A percentile compares a stretch with the other conserved stretches of the same genome.
Evolutionary conservation across 2,329 filamentous ascomycete species (phyloP).

Genomic region (Diplodia sapinea): DNA sequence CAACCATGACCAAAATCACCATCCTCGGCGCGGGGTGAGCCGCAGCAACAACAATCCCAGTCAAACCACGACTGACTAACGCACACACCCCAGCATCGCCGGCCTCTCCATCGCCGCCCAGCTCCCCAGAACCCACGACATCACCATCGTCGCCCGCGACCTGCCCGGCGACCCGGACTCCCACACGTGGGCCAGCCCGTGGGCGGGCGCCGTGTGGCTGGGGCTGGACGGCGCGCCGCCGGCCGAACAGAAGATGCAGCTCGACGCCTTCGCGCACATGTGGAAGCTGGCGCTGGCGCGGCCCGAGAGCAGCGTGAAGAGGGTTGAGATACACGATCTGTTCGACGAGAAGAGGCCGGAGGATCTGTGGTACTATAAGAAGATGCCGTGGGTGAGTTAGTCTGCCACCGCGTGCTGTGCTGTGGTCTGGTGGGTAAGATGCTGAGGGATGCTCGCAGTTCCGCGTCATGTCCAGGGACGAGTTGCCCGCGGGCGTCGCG

Average conservation of each 20-base stretch:
- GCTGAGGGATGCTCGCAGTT: conserved; percentile 17
- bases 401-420: no score
- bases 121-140: conserved; percentile 38
- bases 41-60: background rate
- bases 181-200: conserved; percentile 42
- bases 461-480: conserved; percentile 19
- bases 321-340: conserved; percentile 34
- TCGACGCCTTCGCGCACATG: conserved; percentile 33
- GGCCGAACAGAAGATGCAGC: conserved; percentile 41
- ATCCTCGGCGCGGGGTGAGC: conserved; percentile 31
- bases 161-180: conserved; percentile 33
- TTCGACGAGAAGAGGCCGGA: conserved; percentile 31
- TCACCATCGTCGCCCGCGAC: conserved; percentile 44
- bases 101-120: conserved; percentile 41
- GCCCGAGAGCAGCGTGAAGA: conserved; percentile 33
- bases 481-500: conserved; percentile 31
- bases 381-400: conserved; percentile 26
- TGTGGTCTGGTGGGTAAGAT: background rate
- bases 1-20: conserved; percentile 18
- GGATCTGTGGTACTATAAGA: conserved; percentile 28
- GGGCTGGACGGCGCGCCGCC: conserved; percentile 35
- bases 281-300: conserved; percentile 31
- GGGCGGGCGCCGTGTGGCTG: conserved; percentile 43
- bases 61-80: background rate
- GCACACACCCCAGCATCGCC: conserved; percentile 28